These are phyloP conservation scores for Gliomastix tumulicola DNA, from an alignment of 2,329 filamentous ascomycete genomes.

Conservation along the genomic window DNA sequence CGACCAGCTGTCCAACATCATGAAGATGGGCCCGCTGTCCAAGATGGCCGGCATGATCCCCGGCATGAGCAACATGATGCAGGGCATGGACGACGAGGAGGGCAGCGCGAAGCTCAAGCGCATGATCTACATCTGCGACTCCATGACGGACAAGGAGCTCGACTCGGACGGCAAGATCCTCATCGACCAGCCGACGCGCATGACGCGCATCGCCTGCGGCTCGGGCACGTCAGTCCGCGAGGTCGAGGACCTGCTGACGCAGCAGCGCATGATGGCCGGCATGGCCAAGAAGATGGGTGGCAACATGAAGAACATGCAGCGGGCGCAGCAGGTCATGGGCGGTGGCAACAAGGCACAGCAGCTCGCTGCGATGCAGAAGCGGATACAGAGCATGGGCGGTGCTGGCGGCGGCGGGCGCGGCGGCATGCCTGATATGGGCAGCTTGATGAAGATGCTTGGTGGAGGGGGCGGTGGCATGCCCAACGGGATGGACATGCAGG, in stretches of 20 bases:
- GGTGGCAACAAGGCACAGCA: constrained; percentile 90
- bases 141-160: constrained; percentile 93
- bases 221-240: constrained; percentile 87
- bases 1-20: constrained; percentile 94
- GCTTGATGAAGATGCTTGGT: constrained; percentile 88
- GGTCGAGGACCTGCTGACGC: constrained; percentile 93
- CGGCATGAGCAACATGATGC: constrained; percentile 87
- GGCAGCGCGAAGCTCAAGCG: constrained; percentile 88
- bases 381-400: constrained; percentile 81
- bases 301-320: constrained; percentile 96
- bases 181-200: constrained; percentile 82
- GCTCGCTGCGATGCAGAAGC: constrained; percentile 94
- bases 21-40: constrained; percentile 98
- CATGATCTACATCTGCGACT: constrained; percentile 99
- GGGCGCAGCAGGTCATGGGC: constrained; percentile 83
- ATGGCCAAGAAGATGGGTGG: constrained; percentile 99
- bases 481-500: constrained; percentile 68
- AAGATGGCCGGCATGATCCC: constrained; percentile 99
- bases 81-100: constrained; percentile 94
- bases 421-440: constrained; percentile 74
- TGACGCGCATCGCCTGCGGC: constrained; percentile 85
- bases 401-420: constrained; percentile 41
- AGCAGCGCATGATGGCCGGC: constrained; percentile 97
- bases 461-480: constrained; percentile 61
- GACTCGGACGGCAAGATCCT: constrained; percentile 95